phyloP scores from a whole-genome alignment of 2,329 filamentous ascomycete genomes.

The Diatrype stigma region DNA sequence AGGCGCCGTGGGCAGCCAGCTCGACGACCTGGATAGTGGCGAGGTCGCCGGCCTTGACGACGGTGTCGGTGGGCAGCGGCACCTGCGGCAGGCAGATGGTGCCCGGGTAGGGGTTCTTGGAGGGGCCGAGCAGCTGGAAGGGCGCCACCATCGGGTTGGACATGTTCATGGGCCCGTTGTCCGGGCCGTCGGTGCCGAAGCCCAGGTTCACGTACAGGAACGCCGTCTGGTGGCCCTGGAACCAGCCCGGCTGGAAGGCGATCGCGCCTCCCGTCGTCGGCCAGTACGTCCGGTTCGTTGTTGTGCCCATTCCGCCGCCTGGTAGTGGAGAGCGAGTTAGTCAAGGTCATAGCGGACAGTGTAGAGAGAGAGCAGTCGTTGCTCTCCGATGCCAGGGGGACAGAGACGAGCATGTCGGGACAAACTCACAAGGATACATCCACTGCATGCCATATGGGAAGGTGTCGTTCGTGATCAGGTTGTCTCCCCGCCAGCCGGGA shows the following conservation, averaged over 20 bases:
- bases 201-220: slow-evolving; percentile 90
- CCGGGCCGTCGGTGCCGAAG: slow-evolving; percentile 64
- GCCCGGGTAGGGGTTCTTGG: slow-evolving; percentile 80
- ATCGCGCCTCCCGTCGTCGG: slow-evolving; percentile 83
- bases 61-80: slow-evolving; percentile 68
- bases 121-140: slow-evolving; percentile 79
- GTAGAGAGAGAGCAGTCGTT: background rate
- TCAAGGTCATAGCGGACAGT: background rate
- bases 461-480: slow-evolving; percentile 70
- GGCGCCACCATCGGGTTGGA: slow-evolving; percentile 75
- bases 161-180: slow-evolving; percentile 74
- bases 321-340: slow-evolving; percentile 11
- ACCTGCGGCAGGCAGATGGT: slow-evolving; percentile 88
- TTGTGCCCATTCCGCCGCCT: slow-evolving; percentile 81
- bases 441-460: slow-evolving; percentile 93
- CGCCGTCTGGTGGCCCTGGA: slow-evolving; percentile 78
- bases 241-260: slow-evolving; percentile 92
- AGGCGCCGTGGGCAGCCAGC: slow-evolving; percentile 65
- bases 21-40: slow-evolving; percentile 75
- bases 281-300: slow-evolving; percentile 87
- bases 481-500: slow-evolving; percentile 83
- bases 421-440: slow-evolving; percentile 80
- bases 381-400: slow-evolving; percentile 13
- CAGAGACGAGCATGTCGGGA: too few species aligned
- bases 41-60: slow-evolving; percentile 74